Base-by-base conservation (phyloP, 768 basidiomycete species). In the Butyriboletus loyo region DNA sequence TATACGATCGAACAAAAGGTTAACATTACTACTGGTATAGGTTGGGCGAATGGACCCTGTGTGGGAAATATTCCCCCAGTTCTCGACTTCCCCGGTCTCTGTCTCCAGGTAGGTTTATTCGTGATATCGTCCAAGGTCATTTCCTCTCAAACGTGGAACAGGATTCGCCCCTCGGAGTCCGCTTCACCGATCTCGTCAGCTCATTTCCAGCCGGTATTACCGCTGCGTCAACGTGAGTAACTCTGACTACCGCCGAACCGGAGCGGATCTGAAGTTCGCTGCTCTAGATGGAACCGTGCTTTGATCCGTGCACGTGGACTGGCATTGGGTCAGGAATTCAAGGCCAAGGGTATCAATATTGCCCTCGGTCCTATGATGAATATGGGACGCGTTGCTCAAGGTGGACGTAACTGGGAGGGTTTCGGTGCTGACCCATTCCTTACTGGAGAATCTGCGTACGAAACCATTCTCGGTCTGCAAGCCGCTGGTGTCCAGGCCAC, bases 401-500 rank as follows among this genome's bases (percentile, higher is more conserved):
- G 87, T 7, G 94, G 94, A 17, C 77, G 94, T 27, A 92, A 94
- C 69, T 96, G 92, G 90, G 94, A 96, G 75, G 92, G 91, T n/a
- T 94, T 93, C 53, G 92, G 93, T 27, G 90, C 81, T 9, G 94
- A 97, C 66, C 94, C 94, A 0, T 96, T 83, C 72, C 73, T 96
- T 15, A 62, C 81, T n/a, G 92, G 94, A 13, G 91, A 90, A 63
- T 76, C 75, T 7, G 78, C 84, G 3, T 84, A 77, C 42, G 88
- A 92, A 68, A 95, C 92, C 1, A 81, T 95, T 48, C 72, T 89
- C 17, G 93, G 93, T 7, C 69, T 95, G 72, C 93, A 97, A 64
- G 61, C 73, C 22, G 78, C 72, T n/a, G 93, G 93, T 35, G 87
- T 93, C 0, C 89, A 92, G 64, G 90, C 92, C 0, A 90, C 87